Evolutionary conservation across 805 yeast species (phyloP).

Genomic region (Wickerhamiella kurtzmanii): DNA sequence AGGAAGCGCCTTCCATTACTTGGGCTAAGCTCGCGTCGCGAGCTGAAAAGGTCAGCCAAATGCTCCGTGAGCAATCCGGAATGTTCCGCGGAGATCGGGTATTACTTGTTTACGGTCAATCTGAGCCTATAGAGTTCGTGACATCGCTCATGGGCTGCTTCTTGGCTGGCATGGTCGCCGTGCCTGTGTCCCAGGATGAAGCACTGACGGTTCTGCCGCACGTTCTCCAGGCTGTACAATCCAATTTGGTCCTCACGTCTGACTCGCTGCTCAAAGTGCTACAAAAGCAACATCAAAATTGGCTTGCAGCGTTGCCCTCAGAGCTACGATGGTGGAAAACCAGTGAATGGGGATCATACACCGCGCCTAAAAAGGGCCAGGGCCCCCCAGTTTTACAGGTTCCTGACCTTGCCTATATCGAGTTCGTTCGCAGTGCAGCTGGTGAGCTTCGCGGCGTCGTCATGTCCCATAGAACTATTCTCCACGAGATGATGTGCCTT

Average conservation of each 20-base stretch:
- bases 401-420: conserved; percentile 85
- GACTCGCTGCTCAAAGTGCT: conserved; percentile 64
- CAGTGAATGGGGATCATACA: conserved; percentile 67
- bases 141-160: conserved; percentile 84
- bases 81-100: conserved; percentile 74
- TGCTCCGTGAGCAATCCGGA: conserved; percentile 57
- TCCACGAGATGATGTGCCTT: conserved; percentile 75
- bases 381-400: conserved; percentile 55
- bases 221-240: conserved; percentile 43
- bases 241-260: conserved; percentile 68
- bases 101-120: conserved; percentile 66
- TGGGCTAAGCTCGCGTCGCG: conserved; percentile 82
- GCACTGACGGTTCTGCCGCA: conserved; percentile 30
- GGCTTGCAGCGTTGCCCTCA: conserved; percentile 49
- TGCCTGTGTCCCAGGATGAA: conserved; percentile 66
- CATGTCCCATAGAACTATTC: conserved; percentile 72
- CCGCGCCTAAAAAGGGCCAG: conserved; percentile 40
- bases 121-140: conserved; percentile 73
- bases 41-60: conserved; percentile 80
- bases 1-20: conserved; percentile 57
- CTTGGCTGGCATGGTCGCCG: conserved; percentile 86
- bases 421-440: conserved; percentile 75
- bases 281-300: conserved; percentile 36
- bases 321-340: conserved; percentile 71
- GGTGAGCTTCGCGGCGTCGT: conserved; percentile 92